Evolutionary conservation across 495 filamentous ascomycete genomes (phyloP).

Genomic region (Tuber magnatum): DNA sequence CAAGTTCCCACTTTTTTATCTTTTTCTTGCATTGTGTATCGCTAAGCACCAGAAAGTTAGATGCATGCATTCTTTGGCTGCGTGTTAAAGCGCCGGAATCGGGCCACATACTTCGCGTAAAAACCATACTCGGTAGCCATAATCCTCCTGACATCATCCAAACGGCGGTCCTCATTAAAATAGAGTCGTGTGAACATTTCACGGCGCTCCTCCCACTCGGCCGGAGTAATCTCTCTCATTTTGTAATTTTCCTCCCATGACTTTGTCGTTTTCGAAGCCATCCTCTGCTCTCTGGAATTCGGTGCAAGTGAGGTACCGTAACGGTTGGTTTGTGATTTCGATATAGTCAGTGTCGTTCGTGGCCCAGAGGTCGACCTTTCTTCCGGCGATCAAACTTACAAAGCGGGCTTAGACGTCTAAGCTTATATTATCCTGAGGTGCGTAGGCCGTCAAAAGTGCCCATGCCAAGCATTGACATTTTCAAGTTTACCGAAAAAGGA

Average conservation of each 20-base stretch:
- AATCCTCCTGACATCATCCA: constrained; percentile 15
- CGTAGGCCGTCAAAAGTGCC: not conserved
- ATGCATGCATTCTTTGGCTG: not conserved
- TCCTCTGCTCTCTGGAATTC: not conserved
- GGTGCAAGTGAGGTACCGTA: not conserved
- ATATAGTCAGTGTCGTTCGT: not conserved
- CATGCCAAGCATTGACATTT: not conserved
- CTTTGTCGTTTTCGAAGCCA: constrained; percentile 1
- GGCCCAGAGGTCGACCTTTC: not conserved
- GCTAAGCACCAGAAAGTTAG: constrained; percentile 9
- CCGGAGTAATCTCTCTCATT: constrained; percentile 1
- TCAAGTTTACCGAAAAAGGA: not conserved
- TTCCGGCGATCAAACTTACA: not conserved
- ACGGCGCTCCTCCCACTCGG: constrained; percentile 17
- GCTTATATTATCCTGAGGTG: constrained; percentile 1
- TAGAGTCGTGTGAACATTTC: constrained; percentile 13
- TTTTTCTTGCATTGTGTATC: constrained; percentile 19
- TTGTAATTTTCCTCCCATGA: constrained; percentile 15
- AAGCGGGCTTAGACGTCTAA: not conserved
- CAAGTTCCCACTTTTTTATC: constrained; percentile 13
- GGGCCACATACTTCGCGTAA: constrained; percentile 19
- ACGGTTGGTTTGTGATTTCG: not conserved
- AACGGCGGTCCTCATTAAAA: constrained; percentile 7
- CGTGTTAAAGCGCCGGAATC: not conserved
- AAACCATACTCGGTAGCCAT: constrained; percentile 15